Evolutionary conservation across 768 basidiomycete species (phyloP), one percentile per base, ranked within the genome.

Genomic region (Tricholoma furcatifolium): DNA sequence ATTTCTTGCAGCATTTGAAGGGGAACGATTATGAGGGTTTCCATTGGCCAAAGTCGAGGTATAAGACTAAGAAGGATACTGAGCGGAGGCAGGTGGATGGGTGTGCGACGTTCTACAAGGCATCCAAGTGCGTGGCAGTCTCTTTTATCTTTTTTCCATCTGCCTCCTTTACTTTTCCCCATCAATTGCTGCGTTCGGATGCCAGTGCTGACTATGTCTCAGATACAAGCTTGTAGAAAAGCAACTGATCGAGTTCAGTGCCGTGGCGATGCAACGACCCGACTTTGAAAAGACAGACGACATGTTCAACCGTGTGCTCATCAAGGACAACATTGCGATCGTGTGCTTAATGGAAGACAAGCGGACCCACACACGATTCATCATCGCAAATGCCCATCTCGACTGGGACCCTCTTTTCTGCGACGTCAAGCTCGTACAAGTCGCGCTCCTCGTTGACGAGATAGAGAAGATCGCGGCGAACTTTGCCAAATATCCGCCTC

Each of bases 221-320:
- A 96, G 93, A 65, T 99, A 93, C 70, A 82, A 87, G 56, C 83
- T 99, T 20, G 87, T 99, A 38, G 95, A 98, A 74, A 91, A 90
- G 60, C 88, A 94, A 48, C 82, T 94, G 36, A 80, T 98, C 65
- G 97, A 98, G 68, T 99, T 95, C 74, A 91, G 87, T 65, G 81
- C 89, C 32, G 80, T 94, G 57, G 96, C 95, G 17, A 88, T 98
- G 82, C 90, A 93, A 62, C 84, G 93, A 23, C 83, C 87, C 45
- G 93, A 95, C 67, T 93, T 94, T 74, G 93, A 93, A 78, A 93
- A 94, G 73, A 96, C 93, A 15, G 94, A 98, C 64, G 96, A 98
- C 74, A 95, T 98, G 94, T 98, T 98, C 81, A 98, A 98, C 65
- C 93, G 97, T 30, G 93, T 98, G 50, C 81, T 98, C 60, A 88